phyloP scores from a whole-genome alignment of 768 basidiomycete genomes.

The Kwoniella dendrophila region DNA sequence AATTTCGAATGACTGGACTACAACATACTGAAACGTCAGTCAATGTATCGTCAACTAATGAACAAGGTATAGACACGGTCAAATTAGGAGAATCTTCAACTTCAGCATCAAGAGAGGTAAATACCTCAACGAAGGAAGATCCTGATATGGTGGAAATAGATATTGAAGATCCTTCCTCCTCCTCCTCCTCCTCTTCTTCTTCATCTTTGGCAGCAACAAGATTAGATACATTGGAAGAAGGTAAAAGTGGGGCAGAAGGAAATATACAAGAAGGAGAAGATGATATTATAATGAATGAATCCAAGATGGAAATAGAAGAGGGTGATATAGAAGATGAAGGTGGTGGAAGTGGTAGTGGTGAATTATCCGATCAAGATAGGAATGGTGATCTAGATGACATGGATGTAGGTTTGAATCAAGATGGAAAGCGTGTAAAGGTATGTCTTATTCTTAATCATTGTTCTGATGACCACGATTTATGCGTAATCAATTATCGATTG shows the following conservation, averaged over 20 bases:
- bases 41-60: slow-evolving; percentile 17
- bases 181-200: not conserved
- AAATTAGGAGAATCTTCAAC: not conserved
- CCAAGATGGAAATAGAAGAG: slow-evolving; percentile 16
- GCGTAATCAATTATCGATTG: not conserved
- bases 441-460: slow-evolving; percentile 4
- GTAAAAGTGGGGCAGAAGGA: not conserved
- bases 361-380: too few relatives aligned
- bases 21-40: slow-evolving; percentile 25
- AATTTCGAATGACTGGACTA: slow-evolving; percentile 28
- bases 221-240: not conserved
- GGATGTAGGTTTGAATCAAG: slow-evolving; percentile 16
- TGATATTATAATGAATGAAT: slow-evolving; percentile 25
- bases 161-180: not conserved
- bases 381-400: slow-evolving; percentile 18
- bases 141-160: slow-evolving; percentile 9
- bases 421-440: slow-evolving; percentile 51
- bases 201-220: too few relatives aligned
- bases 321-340: slow-evolving; percentile 3
- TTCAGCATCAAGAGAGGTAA: slow-evolving; percentile 3
- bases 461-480: not conserved
- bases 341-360: slow-evolving; percentile 10
- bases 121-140: not conserved
- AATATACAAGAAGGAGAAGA: not conserved
- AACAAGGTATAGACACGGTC: not conserved